These are phyloP conservation scores for Helotiales sp. DNA, from an alignment of 2,329 filamentous ascomycete species.

Conservation along the genomic window DNA sequence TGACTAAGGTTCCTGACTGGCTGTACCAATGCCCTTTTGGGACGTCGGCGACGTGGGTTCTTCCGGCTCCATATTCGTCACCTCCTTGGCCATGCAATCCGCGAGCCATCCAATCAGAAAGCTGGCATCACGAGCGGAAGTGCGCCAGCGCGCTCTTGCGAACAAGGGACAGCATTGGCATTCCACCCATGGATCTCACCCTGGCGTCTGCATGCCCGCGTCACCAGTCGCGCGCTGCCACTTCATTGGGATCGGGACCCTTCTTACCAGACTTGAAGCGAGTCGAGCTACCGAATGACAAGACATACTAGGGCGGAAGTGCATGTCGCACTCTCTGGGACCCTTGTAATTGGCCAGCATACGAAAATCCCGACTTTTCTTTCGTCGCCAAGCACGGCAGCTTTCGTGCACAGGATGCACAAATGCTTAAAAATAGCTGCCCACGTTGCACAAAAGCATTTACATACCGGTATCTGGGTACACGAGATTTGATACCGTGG, in stretches of 20 bases:
- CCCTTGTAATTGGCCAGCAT: slow-evolving; percentile 13
- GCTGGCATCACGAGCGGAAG: background rate
- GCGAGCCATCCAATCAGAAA: background rate
- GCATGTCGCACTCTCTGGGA: slow-evolving; percentile 1
- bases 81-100: background rate
- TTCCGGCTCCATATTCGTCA: background rate
- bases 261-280: background rate
- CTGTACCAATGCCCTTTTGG: background rate
- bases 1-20: background rate
- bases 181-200: slow-evolving; percentile 4
- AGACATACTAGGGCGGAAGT: background rate
- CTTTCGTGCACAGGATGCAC: slow-evolving; percentile 6
- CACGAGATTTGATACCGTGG: background rate
- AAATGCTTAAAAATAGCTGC: slow-evolving; percentile 17
- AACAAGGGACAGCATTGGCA: slow-evolving; percentile 10
- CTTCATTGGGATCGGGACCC: slow-evolving; percentile 17
- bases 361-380: slow-evolving; percentile 13
- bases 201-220: background rate
- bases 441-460: slow-evolving; percentile 8
- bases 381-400: background rate
- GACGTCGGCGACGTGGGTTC: background rate
- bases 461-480: slow-evolving; percentile 18
- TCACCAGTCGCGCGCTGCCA: slow-evolving; percentile 12
- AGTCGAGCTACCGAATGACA: background rate
- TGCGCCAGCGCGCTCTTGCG: background rate